Evolutionary conservation across 768 basidiomycete species (phyloP).

Genomic region (Termitomyces sp.): DNA sequence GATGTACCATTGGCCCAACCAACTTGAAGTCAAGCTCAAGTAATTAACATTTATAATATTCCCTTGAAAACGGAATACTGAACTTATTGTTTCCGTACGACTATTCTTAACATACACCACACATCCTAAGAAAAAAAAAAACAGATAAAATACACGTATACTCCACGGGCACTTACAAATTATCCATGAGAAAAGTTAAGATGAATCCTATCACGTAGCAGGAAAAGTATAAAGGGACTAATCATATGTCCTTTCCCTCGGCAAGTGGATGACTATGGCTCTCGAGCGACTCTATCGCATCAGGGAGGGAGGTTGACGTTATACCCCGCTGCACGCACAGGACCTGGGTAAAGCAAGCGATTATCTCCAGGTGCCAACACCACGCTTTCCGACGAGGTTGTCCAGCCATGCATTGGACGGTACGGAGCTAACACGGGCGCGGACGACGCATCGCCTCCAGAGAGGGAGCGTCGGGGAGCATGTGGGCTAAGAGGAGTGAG

Average conservation of each 20-base stretch:
- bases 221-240: neutral
- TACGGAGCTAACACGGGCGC: conserved; percentile 4
- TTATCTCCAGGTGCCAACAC: conserved; percentile 18
- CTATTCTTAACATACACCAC: neutral
- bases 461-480: conserved; percentile 9
- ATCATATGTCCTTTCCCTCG: neutral
- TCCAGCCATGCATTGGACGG: conserved; percentile 11
- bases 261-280: neutral
- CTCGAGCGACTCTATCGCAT: neutral
- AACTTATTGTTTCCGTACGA: neutral
- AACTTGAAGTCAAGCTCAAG: too few relatives aligned
- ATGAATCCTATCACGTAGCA: neutral
- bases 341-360: conserved; percentile 28
- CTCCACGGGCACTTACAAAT: neutral
- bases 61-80: neutral
- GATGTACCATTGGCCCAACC: too few relatives aligned
- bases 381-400: conserved; percentile 19
- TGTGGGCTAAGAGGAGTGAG: conserved; percentile 1
- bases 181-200: neutral
- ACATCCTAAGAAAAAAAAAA: neutral
- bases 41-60: neutral
- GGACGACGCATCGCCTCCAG: conserved; percentile 6
- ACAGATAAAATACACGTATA: neutral
- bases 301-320: neutral
- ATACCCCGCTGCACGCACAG: conserved; percentile 31